Evolutionary conservation across 345 rosid genomes (phyloP), one percentile per base, ranked within the genome.

Genomic region (Limnanthes douglasii): DNA sequence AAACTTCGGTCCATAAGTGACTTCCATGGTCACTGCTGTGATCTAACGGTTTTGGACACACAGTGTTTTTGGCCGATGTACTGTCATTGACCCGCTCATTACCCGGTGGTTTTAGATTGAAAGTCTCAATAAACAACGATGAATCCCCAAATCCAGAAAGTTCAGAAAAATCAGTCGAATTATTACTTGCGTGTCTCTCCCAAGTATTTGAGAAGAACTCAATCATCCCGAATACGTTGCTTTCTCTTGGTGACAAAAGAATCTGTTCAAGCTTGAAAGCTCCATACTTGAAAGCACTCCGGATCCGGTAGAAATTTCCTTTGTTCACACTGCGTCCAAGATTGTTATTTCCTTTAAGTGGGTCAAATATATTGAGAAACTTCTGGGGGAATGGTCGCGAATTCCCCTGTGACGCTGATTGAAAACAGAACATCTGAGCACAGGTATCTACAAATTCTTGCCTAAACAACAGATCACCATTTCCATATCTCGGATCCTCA

Each of bases 281-380:
- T 12, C 65, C 59, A 50, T 50, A 51, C 39, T 28, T 59, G 19
- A 59, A 64, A 16, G 70, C 65, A 46, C 65, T 54, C 21, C 46
- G 28, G 27, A 64, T 59, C 24, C 62, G 41, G 34, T 31, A 43
- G 18, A 43, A 64, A 31, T 59, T 50, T 12, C 59, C 63, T 60
- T 27, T 39, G 37, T 34, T 60, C 30, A 65, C 56, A 34, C 66
- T 64, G 11, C 56, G 62, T 4, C 70, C 70, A 19, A 59, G 56
- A 46, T 64, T 59, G 45, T 64, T 60, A 26, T 60, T 65, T 20
- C 39, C 62, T 27, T 37, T 60, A 46, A 60, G 23, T 6, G 56
- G 51, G 52, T 65, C 66, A 25, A 65, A 26, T 38, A 65, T 56
- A 30, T 60, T 65, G 21, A 65, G 46, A 51, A 59, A 53, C 53